Evolutionary conservation across 441 rosid species (phyloP).

Genomic region (Bocquillonia castaneifolia): DNA sequence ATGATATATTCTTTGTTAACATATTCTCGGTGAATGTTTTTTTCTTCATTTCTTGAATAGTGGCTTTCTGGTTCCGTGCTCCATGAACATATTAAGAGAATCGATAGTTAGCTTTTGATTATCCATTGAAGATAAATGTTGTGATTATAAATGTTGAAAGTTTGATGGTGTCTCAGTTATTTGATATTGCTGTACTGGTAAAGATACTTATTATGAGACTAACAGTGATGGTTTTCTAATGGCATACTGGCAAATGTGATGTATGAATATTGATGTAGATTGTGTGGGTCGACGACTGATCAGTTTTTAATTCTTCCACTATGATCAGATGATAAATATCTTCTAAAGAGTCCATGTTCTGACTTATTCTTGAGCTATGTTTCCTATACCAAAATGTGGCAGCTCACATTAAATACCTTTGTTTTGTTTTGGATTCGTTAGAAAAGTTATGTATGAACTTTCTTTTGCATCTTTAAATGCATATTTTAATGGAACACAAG

Average conservation of each 20-base stretch:
- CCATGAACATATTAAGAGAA: not conserved
- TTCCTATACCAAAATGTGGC: not conserved
- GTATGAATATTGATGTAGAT: not conserved
- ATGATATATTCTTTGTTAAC: not conserved
- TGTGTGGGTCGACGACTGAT: not conserved
- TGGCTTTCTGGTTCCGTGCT: not conserved
- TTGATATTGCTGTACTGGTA: not conserved
- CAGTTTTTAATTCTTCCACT: not conserved
- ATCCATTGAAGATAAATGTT: not conserved
- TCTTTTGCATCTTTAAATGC: constrained; percentile 14
- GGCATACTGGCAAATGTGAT: not conserved
- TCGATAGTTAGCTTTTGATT: not conserved
- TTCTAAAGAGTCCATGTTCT: not conserved
- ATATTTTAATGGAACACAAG: constrained; percentile 6
- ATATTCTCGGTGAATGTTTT: not conserved
- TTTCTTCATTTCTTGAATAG: not conserved
- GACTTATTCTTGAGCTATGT: not conserved
- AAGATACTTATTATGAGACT: not conserved
- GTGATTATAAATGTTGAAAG: not conserved
- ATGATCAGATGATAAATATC: not conserved
- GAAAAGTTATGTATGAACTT: not conserved
- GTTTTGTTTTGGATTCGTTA: not conserved
- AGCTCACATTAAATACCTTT: not conserved
- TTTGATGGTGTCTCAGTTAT: not conserved
- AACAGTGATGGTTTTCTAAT: not conserved